Conservation (phyloP, 192 early-diverging fungal species). For the Backusella liffmaniae region DNA sequence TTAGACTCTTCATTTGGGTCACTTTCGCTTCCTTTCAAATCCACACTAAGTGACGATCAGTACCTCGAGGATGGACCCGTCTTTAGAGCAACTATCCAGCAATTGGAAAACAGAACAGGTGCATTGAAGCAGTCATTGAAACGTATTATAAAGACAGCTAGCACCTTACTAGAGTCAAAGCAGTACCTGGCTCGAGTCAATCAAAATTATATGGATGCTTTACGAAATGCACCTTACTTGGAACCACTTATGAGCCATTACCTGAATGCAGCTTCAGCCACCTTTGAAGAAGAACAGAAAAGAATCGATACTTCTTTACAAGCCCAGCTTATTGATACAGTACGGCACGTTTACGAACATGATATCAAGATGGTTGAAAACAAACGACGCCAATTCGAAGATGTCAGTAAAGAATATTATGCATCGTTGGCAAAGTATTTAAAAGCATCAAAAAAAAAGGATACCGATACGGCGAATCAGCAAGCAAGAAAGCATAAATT, state of each 20-base stretch:
- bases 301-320: neutral
- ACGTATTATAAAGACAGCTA: slow-evolving; percentile 51
- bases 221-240: slow-evolving; percentile 38
- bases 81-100: slow-evolving; percentile 58
- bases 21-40: neutral
- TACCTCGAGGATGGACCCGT: slow-evolving; percentile 61
- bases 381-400: slow-evolving; percentile 48
- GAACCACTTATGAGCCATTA: slow-evolving; percentile 36
- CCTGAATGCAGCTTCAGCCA: slow-evolving; percentile 11
- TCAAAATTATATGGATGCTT: slow-evolving; percentile 41
- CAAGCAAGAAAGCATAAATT: slow-evolving; percentile 53
- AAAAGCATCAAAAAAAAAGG: slow-evolving; percentile 28
- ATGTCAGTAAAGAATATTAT: slow-evolving; percentile 34
- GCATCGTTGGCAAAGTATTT: slow-evolving; percentile 52
- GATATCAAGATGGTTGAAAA: slow-evolving; percentile 62
- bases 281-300: slow-evolving; percentile 8
- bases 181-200: slow-evolving; percentile 43
- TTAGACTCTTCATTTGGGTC: neutral
- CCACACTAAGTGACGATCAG: neutral
- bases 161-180: slow-evolving; percentile 43
- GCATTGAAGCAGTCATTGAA: slow-evolving; percentile 53
- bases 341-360: slow-evolving; percentile 50
- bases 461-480: slow-evolving; percentile 20
- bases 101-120: slow-evolving; percentile 57
- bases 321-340: slow-evolving; percentile 44